phyloP scores from a whole-genome alignment of 306 rosid genomes.

The Trifolium pratense region DNA sequence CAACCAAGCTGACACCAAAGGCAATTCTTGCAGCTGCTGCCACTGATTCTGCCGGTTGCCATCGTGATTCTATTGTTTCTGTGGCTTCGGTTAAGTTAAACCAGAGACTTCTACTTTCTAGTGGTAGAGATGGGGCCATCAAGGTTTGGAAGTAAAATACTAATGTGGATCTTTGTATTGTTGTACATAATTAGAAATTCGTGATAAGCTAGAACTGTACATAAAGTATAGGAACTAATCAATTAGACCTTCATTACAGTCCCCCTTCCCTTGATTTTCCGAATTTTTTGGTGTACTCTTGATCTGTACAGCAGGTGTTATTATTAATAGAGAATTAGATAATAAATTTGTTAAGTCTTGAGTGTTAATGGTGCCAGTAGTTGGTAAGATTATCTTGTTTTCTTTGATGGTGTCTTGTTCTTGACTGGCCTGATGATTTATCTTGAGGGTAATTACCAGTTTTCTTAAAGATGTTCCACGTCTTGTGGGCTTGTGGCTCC shows the following conservation, averaged over 20 bases:
- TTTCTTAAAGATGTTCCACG: no score
- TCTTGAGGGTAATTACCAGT: no score
- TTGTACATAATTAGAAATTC: constrained; percentile 60
- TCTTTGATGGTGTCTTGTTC: no score
- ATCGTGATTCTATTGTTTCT: constrained; percentile 79
- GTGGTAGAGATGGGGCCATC: constrained; percentile 94
- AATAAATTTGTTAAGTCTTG: background rate
- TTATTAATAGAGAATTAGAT: constrained; percentile 25
- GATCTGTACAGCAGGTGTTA: constrained; percentile 45
- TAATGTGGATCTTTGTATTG: constrained; percentile 20
- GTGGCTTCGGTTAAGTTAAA: constrained; percentile 92
- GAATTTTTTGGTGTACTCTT: constrained; percentile 1
- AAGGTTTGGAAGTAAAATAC: constrained; percentile 89
- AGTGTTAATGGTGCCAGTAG: constrained; percentile 1
- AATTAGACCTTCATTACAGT: constrained; percentile 19
- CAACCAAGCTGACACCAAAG: constrained; percentile 74
- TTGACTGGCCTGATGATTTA: no score
- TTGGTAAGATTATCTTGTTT: background rate
- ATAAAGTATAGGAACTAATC: constrained; percentile 41
- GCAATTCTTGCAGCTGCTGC: constrained; percentile 89
- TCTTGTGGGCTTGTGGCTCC: no score
- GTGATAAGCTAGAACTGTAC: constrained; percentile 54
- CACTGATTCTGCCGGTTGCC: constrained; percentile 92
- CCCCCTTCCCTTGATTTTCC: constrained; percentile 20
- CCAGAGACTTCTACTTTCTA: constrained; percentile 83